Evolutionary conservation across 345 rosid genomes (phyloP).

Genomic region (Kernera saxatilis): DNA sequence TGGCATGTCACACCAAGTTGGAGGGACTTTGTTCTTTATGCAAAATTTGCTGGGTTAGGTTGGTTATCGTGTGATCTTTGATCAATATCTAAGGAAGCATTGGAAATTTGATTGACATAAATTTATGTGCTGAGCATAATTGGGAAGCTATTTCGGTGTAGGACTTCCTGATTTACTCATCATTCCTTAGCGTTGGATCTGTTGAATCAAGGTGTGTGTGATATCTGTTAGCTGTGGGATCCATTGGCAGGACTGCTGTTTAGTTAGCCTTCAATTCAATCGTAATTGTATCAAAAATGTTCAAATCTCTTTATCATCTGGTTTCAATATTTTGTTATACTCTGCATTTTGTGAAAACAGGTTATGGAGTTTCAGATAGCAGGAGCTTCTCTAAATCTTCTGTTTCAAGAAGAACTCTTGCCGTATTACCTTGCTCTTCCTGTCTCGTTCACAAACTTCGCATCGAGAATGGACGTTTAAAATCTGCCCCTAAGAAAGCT

Average conservation of each 20-base stretch:
- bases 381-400: conserved; percentile 41
- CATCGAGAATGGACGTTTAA: conserved; percentile 32
- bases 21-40: neutral
- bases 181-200: neutral
- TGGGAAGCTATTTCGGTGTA: neutral
- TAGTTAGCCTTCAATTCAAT: neutral
- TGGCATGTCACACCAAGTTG: no score
- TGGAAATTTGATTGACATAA: neutral
- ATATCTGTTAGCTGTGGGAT: neutral
- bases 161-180: neutral
- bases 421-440: conserved; percentile 35
- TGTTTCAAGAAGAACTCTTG: conserved; percentile 41
- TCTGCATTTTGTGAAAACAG: conserved; percentile 28
- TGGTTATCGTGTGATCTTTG: neutral
- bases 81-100: neutral
- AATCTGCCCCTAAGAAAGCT: conserved; percentile 28
- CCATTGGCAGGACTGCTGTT: neutral
- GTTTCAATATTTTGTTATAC: neutral
- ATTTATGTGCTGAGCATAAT: neutral
- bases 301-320: neutral
- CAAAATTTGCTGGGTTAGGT: neutral
- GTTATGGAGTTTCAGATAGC: conserved; percentile 45
- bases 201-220: neutral
- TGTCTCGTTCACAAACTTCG: conserved; percentile 15
- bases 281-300: neutral